Percentiles rank a stretch among this genome's conserved stretches.
phyloP scores from a whole-genome alignment of 2,329 filamentous ascomycete genomes.

The Diaporthe vexans region DNA sequence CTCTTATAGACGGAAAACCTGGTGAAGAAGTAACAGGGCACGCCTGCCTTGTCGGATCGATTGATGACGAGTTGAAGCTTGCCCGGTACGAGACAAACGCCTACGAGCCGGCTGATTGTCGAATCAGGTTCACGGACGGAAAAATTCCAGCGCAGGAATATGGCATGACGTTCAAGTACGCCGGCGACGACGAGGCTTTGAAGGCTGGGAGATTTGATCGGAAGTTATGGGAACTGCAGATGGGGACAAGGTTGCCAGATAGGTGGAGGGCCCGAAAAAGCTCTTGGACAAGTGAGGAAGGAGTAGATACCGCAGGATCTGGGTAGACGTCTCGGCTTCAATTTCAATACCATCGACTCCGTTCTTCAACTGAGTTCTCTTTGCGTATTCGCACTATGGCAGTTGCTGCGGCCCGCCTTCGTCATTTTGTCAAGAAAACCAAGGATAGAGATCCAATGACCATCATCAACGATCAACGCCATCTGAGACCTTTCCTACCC shows the following conservation, averaged over 20 bases:
- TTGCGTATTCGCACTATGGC: too few relatives aligned
- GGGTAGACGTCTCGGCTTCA: too few relatives aligned
- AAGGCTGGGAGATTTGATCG: not conserved
- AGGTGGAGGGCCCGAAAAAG: not conserved
- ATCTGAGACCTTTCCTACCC: too few relatives aligned
- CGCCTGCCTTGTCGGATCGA: not conserved
- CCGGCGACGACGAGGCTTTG: not conserved
- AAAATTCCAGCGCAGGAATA: not conserved
- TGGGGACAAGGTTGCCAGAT: not conserved
- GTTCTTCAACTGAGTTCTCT: too few relatives aligned
- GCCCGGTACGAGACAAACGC: not conserved
- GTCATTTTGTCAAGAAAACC: too few relatives aligned
- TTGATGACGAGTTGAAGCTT: not conserved
- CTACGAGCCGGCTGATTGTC: not conserved
- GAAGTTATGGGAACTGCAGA: not conserved
- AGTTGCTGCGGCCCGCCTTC: too few relatives aligned
- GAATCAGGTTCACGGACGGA: not conserved
- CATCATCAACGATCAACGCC: too few relatives aligned
- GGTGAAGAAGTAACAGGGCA: not conserved
- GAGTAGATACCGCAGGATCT: too few relatives aligned
- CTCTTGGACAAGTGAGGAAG: not conserved
- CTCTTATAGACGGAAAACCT: not conserved
- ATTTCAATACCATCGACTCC: too few relatives aligned
- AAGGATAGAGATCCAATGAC: too few relatives aligned
- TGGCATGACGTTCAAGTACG: slow-evolving; percentile 11